Evolutionary conservation across 768 basidiomycete genomes (phyloP).

Genomic region (Mycena maculata): DNA sequence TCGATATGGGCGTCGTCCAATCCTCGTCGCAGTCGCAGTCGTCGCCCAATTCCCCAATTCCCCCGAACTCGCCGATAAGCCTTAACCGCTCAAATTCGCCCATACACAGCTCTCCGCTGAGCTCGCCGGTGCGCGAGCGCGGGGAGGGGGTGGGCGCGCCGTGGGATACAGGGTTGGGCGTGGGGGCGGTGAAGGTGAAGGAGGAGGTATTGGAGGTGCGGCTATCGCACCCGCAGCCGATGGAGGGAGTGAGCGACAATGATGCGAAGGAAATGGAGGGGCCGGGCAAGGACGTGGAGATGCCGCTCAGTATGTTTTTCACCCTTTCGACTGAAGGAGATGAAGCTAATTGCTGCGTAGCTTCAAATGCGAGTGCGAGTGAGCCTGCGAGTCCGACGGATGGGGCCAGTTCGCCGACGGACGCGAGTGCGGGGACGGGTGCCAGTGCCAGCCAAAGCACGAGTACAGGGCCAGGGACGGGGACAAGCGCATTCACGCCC

Average conservation of each 20-base stretch:
- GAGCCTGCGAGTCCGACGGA: too few relatives aligned
- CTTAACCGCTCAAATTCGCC: not conserved
- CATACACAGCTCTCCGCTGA: slow-evolving; percentile 16
- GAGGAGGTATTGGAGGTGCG: not conserved
- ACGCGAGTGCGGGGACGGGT: too few relatives aligned
- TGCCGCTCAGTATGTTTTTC: not conserved
- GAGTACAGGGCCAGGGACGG: not conserved
- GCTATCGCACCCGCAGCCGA: not conserved
- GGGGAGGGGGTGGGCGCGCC: slow-evolving; percentile 13
- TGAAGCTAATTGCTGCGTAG: too few relatives aligned
- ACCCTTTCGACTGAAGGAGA: not conserved
- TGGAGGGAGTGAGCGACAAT: not conserved
- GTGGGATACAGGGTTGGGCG: slow-evolving; percentile 5
- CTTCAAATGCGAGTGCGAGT: too few relatives aligned
- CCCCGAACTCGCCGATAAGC: not conserved
- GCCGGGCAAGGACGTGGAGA: not conserved
- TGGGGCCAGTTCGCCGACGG: too few relatives aligned
- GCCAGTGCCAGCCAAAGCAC: not conserved
- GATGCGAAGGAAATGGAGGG: not conserved
- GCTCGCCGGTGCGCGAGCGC: slow-evolving; percentile 4
- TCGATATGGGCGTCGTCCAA: slow-evolving; percentile 29
- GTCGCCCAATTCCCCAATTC: not conserved
- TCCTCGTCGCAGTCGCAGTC: not conserved
- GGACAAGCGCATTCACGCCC: not conserved
- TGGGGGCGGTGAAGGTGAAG: slow-evolving; percentile 1